Conservation (phyloP, 2,329 filamentous ascomycete genomes). For the Fusarium siculi region DNA sequence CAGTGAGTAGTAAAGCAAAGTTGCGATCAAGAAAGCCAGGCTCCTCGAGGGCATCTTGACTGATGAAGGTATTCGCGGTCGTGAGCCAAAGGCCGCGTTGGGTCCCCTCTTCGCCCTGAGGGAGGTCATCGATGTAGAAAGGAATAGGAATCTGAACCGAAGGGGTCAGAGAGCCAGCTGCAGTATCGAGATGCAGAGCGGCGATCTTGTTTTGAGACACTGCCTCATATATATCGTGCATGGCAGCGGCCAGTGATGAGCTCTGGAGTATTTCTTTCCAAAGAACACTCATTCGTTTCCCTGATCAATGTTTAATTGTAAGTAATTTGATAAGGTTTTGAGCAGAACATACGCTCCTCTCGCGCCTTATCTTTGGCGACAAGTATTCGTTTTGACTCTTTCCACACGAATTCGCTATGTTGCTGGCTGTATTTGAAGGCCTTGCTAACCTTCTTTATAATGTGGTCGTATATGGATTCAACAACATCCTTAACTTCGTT, state of each 20-base stretch:
- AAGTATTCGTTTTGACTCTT: constrained; percentile 86
- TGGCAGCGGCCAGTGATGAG: constrained; percentile 83
- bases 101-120: constrained; percentile 73
- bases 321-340: neutral
- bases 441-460: constrained; percentile 92
- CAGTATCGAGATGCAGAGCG: constrained; percentile 78
- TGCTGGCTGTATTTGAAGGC: constrained; percentile 93
- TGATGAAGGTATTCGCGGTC: constrained; percentile 80
- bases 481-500: constrained; percentile 80
- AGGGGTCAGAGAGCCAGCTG: constrained; percentile 66
- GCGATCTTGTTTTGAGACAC: constrained; percentile 89
- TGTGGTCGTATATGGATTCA: constrained; percentile 83
- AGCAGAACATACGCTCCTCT: constrained; percentile 65
- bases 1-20: constrained; percentile 85
- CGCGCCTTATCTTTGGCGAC: constrained; percentile 83
- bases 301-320: constrained; percentile 46
- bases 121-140: constrained; percentile 78
- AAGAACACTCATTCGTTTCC: constrained; percentile 69
- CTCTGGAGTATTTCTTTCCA: constrained; percentile 77
- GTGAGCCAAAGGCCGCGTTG: constrained; percentile 86
- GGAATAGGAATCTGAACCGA: constrained; percentile 73
- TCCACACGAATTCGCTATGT: constrained; percentile 89
- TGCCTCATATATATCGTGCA: constrained; percentile 83
- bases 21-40: constrained; percentile 81
- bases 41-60: constrained; percentile 74